Conservation (phyloP, 2,329 filamentous ascomycete species). For the Orbilia javanica region DNA sequence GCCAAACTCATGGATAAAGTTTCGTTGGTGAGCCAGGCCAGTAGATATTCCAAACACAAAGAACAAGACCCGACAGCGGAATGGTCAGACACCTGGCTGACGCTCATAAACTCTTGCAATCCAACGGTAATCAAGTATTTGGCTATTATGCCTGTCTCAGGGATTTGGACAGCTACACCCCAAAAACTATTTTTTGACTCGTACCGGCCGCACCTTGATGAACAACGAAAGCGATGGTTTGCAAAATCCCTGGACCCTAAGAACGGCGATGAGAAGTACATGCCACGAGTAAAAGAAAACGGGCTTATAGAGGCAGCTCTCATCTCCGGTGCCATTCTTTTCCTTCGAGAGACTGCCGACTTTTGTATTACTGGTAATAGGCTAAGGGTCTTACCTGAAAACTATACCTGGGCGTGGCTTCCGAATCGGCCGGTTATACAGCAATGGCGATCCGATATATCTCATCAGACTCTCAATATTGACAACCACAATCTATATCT, state of each 20-base stretch:
- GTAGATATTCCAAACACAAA: background rate
- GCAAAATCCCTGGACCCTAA: background rate
- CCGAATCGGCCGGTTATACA: background rate
- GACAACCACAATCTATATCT: background rate
- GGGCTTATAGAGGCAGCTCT: background rate
- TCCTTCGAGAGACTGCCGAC: background rate
- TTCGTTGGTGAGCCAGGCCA: background rate
- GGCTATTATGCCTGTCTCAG: slow-evolving; percentile 24
- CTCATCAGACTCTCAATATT: background rate
- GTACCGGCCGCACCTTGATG: background rate
- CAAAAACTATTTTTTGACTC: slow-evolving; percentile 5
- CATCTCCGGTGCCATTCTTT: background rate
- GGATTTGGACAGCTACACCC: slow-evolving; percentile 12
- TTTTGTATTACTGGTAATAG: background rate
- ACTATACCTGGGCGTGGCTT: slow-evolving; percentile 15
- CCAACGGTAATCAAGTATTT: slow-evolving; percentile 39
- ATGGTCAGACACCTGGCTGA: slow-evolving; percentile 21
- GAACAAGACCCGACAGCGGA: background rate
- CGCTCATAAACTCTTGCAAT: background rate
- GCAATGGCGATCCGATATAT: slow-evolving; percentile 7
- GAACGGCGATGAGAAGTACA: background rate
- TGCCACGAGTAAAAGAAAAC: background rate
- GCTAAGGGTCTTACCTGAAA: background rate
- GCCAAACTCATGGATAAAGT: background rate
- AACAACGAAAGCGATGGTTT: background rate